Evolutionary conservation across 2,329 filamentous ascomycete genomes (phyloP).

Genomic region (Aspergillus sp.): DNA sequence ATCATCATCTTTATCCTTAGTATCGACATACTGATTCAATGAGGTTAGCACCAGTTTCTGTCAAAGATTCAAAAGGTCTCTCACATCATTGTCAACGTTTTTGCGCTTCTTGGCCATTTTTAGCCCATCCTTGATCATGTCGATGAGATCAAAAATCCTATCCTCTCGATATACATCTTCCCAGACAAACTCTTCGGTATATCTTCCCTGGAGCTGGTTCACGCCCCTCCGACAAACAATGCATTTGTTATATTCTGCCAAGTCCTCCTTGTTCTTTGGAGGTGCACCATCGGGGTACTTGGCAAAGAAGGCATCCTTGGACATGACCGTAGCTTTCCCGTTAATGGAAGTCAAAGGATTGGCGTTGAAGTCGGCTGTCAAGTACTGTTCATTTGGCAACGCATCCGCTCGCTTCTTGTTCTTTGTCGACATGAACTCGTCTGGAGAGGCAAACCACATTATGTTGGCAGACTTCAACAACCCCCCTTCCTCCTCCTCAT

Average conservation of each 20-base stretch:
- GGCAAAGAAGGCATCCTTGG: conserved; percentile 61
- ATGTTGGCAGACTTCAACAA: conserved; percentile 71
- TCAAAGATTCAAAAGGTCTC: conserved; percentile 1
- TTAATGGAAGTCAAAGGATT: conserved; percentile 88
- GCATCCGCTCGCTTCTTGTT: conserved; percentile 78
- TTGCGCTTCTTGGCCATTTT: conserved; percentile 61
- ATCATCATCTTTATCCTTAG: conserved; percentile 28
- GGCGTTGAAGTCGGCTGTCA: conserved; percentile 79
- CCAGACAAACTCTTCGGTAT: conserved; percentile 90
- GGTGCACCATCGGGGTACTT: conserved; percentile 71
- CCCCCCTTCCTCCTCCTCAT: conserved; percentile 55
- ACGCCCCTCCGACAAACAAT: conserved; percentile 89
- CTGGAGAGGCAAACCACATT: conserved; percentile 86
- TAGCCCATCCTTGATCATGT: conserved; percentile 59
- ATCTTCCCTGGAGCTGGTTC: conserved; percentile 81
- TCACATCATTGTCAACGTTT: conserved; percentile 33
- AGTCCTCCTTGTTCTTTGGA: conserved; percentile 54
- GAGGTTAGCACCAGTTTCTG: conserved; percentile 9
- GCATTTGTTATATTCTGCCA: conserved; percentile 73
- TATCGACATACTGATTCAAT: conserved; percentile 30
- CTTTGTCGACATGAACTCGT: conserved; percentile 81
- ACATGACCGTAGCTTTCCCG: conserved; percentile 78
- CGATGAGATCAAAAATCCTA: conserved; percentile 60
- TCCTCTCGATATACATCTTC: conserved; percentile 73
- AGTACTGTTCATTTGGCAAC: conserved; percentile 83